phyloP scores from a whole-genome alignment of 495 filamentous ascomycete genomes.

The Neohortaea acidophila region DNA sequence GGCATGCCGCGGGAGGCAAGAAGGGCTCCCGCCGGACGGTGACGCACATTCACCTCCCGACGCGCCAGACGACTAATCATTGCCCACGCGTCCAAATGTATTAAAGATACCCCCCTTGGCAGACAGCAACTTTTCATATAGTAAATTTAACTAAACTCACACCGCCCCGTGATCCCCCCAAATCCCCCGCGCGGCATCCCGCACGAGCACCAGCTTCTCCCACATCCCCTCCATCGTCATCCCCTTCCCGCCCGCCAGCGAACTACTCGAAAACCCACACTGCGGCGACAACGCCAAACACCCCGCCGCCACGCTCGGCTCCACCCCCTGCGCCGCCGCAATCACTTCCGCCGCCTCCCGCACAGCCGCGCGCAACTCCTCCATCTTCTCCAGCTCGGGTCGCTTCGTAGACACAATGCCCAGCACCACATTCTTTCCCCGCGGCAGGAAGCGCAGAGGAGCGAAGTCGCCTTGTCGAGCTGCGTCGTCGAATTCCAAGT shows the following conservation, averaged over 20 bases:
- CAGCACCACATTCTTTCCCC: conserved; percentile 23
- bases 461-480: conserved; percentile 22
- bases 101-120: too few relatives aligned
- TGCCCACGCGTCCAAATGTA: too few relatives aligned
- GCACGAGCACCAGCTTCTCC: conserved; percentile 22
- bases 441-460: conserved; percentile 22
- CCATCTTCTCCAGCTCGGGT: conserved; percentile 19
- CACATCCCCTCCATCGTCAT: conserved; percentile 24
- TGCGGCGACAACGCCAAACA: conserved; percentile 24
- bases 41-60: too few relatives aligned
- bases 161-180: too few relatives aligned
- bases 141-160: too few relatives aligned
- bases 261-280: conserved; percentile 23
- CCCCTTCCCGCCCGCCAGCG: conserved; percentile 20
- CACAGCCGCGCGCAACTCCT: conserved; percentile 17
- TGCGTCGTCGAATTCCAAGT: conserved; percentile 25
- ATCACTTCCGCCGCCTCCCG: conserved; percentile 20
- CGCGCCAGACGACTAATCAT: too few relatives aligned
- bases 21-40: too few relatives aligned
- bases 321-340: conserved; percentile 15
- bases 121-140: too few relatives aligned
- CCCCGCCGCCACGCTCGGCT: conserved; percentile 8
- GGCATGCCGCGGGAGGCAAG: too few relatives aligned
- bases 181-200: conserved; percentile 22
- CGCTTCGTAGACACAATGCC: conserved; percentile 25